A percentile compares a stretch with the other conserved stretches of the same genome.
Evolutionary conservation across 139 green algal species (phyloP).

Genomic region (Haematococcus lacustris): DNA sequence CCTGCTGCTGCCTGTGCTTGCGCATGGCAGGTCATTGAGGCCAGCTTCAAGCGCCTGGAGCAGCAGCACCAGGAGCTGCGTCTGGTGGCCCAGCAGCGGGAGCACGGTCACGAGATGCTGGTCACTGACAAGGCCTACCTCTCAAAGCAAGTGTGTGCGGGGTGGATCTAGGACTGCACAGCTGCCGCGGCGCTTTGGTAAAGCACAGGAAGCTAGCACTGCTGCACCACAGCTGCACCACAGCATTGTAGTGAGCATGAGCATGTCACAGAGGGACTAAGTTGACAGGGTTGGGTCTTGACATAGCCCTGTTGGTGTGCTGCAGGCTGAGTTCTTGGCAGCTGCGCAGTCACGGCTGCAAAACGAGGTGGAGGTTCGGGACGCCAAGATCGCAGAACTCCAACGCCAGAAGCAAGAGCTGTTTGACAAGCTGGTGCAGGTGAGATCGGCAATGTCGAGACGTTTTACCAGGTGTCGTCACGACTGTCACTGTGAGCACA

Average conservation of each 20-base stretch:
- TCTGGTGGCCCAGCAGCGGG: slow-evolving; percentile 8
- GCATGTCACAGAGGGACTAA: too few species aligned
- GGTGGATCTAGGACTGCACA: not conserved
- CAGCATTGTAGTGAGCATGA: too few species aligned
- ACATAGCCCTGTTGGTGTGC: too few species aligned
- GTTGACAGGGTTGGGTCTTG: too few species aligned
- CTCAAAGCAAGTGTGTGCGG: slow-evolving; percentile 24
- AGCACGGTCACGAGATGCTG: slow-evolving; percentile 37
- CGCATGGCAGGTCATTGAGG: slow-evolving; percentile 16
- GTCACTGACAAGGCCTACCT: slow-evolving; percentile 48
- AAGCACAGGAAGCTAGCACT: not conserved
- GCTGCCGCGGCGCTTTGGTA: not conserved
- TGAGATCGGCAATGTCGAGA: too few species aligned
- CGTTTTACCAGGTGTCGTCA: too few species aligned
- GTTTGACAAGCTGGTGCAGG: slow-evolving; percentile 31
- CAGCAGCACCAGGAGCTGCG: slow-evolving; percentile 10
- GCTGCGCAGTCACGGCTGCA: slow-evolving; percentile 28
- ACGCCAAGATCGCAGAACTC: slow-evolving; percentile 26
- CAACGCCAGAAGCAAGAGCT: slow-evolving; percentile 23
- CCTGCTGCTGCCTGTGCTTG: not conserved
- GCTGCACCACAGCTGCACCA: too few species aligned
- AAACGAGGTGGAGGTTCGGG: slow-evolving; percentile 25
- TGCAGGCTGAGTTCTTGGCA: slow-evolving; percentile 32
- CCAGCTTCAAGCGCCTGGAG: slow-evolving; percentile 20
- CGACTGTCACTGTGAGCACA: too few species aligned